Evolutionary conservation across 352 stramenopile genomes (phyloP), one percentile per base, ranked within the genome.

Genomic region (Globisporangium spinosum): DNA sequence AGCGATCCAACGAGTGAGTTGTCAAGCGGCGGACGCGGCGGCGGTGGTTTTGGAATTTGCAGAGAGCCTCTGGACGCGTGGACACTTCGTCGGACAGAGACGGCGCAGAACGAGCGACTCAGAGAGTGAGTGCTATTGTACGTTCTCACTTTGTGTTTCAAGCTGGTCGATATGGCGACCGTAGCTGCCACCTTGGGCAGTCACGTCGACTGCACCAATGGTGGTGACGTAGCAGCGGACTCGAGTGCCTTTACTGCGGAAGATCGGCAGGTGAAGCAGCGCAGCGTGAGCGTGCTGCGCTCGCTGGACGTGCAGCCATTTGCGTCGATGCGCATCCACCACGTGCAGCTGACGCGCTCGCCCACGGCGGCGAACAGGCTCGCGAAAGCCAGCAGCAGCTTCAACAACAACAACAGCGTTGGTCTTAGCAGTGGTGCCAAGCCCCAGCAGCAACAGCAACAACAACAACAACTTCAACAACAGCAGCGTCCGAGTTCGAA

Each of bases 301-400:
- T 85, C 77, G n/a, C 77, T 87, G 61, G 74, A 73, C 20, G 79
- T 87, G 35, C 79, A 85, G 67, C 71, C 71, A 32, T 65, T 65
- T 8, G 66, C 71, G 13, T 79, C 74, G 62, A 84, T 75, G 67
- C 74, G 68, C 61, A 78, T 88, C 57, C 77, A 76, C 20, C 79
- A 67, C 61, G 70, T 85, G 38, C 55, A 70, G 35, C 32, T 69
- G 43, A 64, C 54, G 43, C 62, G 56, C 54, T 53, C 54, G 32
- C n/a, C 60, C 20, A 32, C 35, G 15, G 23, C 25, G 9, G 13
- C 49, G 29, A 57, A 47, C 15, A 58, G 45, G 29, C 38, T 51
- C 20, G 38, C 17, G 54, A 59, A 59, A 59, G 23, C 13, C 27
- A 55, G 13, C 23, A 56, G 56, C 32, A 47, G 38, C 38, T 47